Evolutionary conservation across 1,284 basidiomycete species (phyloP).

Genomic region (Microbotryomycetes sp.): DNA sequence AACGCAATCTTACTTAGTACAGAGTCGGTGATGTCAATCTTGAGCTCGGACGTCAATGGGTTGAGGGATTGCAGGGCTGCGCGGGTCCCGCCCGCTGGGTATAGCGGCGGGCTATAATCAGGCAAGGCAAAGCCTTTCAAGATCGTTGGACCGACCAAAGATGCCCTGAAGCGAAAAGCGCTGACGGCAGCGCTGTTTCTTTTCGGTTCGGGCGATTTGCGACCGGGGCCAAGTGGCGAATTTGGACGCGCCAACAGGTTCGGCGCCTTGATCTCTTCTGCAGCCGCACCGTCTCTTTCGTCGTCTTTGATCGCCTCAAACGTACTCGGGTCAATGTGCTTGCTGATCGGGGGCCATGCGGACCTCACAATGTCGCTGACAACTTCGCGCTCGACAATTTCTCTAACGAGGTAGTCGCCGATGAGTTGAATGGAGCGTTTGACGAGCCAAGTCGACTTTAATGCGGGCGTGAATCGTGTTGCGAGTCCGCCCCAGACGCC

Average conservation of each 20-base stretch:
- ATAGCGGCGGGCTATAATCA: constrained; percentile 1
- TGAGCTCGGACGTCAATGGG: constrained; percentile 5
- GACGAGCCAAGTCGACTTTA: constrained; percentile 4
- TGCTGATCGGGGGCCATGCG: not conserved
- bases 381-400: constrained; percentile 8
- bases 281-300: constrained; percentile 3
- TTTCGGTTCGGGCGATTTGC: not conserved
- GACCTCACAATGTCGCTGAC: constrained; percentile 14
- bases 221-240: not conserved
- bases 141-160: constrained; percentile 9
- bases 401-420: constrained; percentile 8
- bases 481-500: constrained; percentile 4
- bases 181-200: not conserved
- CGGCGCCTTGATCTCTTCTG: not conserved
- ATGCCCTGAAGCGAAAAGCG: constrained; percentile 11
- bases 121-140: constrained; percentile 3
- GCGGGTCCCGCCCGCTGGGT: constrained; percentile 6
- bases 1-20: not conserved
- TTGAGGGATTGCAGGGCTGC: constrained; percentile 8
- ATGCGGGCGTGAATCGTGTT: not conserved
- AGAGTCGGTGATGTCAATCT: not conserved
- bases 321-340: constrained; percentile 5
- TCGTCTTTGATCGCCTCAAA: constrained; percentile 3
- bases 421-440: not conserved
- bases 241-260: not conserved